Base-by-base conservation (phyloP, 1,284 basidiomycete genomes). In the Rhodotorula sp. region DNA sequence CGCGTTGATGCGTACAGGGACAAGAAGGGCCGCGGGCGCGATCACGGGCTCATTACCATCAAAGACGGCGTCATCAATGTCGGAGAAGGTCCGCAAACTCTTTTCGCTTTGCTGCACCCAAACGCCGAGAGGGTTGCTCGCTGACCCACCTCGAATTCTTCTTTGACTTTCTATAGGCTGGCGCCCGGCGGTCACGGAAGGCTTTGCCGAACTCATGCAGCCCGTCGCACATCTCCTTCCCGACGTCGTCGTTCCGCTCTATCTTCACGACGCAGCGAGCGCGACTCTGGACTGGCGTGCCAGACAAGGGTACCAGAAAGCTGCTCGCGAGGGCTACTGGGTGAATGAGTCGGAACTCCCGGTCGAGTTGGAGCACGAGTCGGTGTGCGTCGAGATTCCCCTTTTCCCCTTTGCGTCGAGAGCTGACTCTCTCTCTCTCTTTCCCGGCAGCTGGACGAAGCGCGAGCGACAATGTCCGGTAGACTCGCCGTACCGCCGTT, bases 181-280 rank as follows among this genome's bases (percentile, higher is more conserved):
- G 60, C 63, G 62, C 8, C 34, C n/a, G 5, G 43, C 64, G 10
- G 64, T 70, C 4, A 54, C 60, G 5, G 57, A 55, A 3, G 57
- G 61, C 1, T 50, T 73, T 7, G 34, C 60, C 12, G 48, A 43
- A 12, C 54, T 75, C 5, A 19, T 75, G 50, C 55, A 66, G 38
- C 71, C 60, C 6, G 67, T 75, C 58, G 57, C 52, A 0, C 34
- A 66, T 8, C 57, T 70, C 34, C 59, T 69, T 3, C 65, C 64
- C 43, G 69, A 73, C 54, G 47, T 70, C 28, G 55, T 67, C 60
- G 38, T 75, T 58, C 68, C 71, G 15, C 62, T 75, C n/a, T 60
- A 43, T 21, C 57, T 48, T 15, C 55, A 45, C 54, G 49, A 55
- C 10, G 49, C 45, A 19, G 14, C n/a, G n/a, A n/a, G 38, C 43